Evolutionary conservation across 106 monocot genomes (phyloP), one percentile per base, ranked within the genome.

Genomic region (Dendrobium nobile): DNA sequence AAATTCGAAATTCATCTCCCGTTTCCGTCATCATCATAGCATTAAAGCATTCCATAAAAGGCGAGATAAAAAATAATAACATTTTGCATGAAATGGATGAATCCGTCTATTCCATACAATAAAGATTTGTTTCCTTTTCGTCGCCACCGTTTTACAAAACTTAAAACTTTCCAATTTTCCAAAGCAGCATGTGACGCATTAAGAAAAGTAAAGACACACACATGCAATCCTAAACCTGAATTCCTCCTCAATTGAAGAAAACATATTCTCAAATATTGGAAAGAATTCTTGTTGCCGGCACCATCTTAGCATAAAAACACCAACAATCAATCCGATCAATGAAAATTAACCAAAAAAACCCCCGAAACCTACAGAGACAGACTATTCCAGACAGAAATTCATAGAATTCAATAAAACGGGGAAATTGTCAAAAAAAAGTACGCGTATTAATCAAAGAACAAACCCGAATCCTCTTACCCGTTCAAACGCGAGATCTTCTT

Each of bases 401-500:
- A 45, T 45, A 45, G 45, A 45, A 56, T 15, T 56, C 56, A 16
- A 56, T 17, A 56, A 11, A 56, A 54, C 9, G 54, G 56, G 56
- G 56, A 11, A 11, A 18, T 17, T 2, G 3, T 17, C 3, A 19
- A 56, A 56, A 56, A 19, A 56, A 56, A 56, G 4, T 56, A 56
- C 13, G 56, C 56, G 56, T 56, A 56, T 56, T 56, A 56, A 56
- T 56, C 56, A 56, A 19, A 3, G 56, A 56, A 17, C 22, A 19
- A 67, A 26, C n/a, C 5, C 18, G 26, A 67, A 67, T 28, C 67
- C 17, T 9, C 22, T 67, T 73, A 89, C 92, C 92, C 86, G 74
- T 17, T 77, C 84, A 72, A 92, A 92, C 15, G 61, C 7, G 73
- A 92, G 87, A n/a, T 89, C 75, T 84, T 82, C 28, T 89, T 86